Evolutionary conservation across 148 eudicot genomes (phyloP).

Genomic region (Chenopodium berlandieri): DNA sequence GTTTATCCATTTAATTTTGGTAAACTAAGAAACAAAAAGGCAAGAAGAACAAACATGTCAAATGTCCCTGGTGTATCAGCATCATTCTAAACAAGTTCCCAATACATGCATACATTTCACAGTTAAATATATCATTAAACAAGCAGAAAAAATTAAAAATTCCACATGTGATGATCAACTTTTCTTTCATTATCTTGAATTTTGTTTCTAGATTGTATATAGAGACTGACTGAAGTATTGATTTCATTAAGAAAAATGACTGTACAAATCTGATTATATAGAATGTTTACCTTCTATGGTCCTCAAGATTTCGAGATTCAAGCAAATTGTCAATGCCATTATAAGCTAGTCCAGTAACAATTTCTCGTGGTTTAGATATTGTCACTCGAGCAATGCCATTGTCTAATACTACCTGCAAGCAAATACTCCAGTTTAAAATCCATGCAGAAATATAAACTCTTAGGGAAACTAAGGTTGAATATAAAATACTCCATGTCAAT

Average conservation of each 20-base stretch:
- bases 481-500: no score
- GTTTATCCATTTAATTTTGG: not conserved
- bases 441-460: no score
- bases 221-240: not conserved
- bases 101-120: constrained; percentile 43
- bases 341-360: no score
- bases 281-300: constrained; percentile 64
- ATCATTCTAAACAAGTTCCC: constrained; percentile 81
- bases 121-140: not conserved
- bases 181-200: no score
- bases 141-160: not conserved
- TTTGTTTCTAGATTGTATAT: no score
- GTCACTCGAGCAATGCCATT: constrained; percentile 43
- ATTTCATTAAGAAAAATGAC: not conserved
- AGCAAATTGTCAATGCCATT: constrained; percentile 82
- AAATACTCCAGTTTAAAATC: no score
- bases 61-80: constrained; percentile 59
- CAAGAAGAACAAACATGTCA: constrained; percentile 50
- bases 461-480: no score
- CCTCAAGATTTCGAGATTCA: constrained; percentile 53
- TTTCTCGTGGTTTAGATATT: no score
- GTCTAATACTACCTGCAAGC: constrained; percentile 4
- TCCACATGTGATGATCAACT: not conserved
- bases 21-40: not conserved
- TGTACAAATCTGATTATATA: not conserved